Evolutionary conservation across 2,329 filamentous ascomycete genomes (phyloP), one percentile per base, ranked within the genome.

Genomic region (Fusarium sp.): DNA sequence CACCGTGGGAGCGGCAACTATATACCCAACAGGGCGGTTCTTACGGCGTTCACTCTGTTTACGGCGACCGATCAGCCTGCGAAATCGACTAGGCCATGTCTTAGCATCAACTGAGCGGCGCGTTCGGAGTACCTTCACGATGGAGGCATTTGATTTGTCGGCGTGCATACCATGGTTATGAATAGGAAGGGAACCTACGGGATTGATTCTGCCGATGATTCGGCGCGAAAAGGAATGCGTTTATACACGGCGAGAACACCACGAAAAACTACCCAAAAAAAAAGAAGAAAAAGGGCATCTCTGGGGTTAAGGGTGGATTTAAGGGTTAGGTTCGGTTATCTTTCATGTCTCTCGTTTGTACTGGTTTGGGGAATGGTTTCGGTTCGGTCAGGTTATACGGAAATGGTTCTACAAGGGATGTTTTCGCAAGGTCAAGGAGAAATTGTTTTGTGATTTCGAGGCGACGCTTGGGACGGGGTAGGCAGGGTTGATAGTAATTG

Each of bases 21-120:
- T 70, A 75, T 75, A 75, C 69, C 68, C 68, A 63, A 70, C 58
- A 63, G 69, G 69, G 58, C 62, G 70, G 68, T 72, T 62, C 69
- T 66, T 63, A 57, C 49, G 68, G 70, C 63, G 68, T 74, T 73
- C 47, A 66, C 56, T 57, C 61, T 66, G 54, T 54, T 69, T 73
- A 66, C 52, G 33, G 66, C 48, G 39, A 46, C 53, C 46, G 50
- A 62, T 59, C 66, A 64, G 61, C 50, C 48, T 72, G 56, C 61
- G 67, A 69, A 53, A 65, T 62, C 68, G 52, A 66, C 63, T 60
- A 52, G 68, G 63, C 66, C 68, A 70, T 69, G 49, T 72, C 46
- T 66, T 63, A 67, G 61, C 70, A 73, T 66, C 60, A 61, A 50
- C 38, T 63, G 57, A 62, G 57, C 47, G 56, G 68, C 57, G 60